These are phyloP conservation scores for Alnus rubra DNA, from an alignment of 306 rosid species.

Conservation along the genomic window DNA sequence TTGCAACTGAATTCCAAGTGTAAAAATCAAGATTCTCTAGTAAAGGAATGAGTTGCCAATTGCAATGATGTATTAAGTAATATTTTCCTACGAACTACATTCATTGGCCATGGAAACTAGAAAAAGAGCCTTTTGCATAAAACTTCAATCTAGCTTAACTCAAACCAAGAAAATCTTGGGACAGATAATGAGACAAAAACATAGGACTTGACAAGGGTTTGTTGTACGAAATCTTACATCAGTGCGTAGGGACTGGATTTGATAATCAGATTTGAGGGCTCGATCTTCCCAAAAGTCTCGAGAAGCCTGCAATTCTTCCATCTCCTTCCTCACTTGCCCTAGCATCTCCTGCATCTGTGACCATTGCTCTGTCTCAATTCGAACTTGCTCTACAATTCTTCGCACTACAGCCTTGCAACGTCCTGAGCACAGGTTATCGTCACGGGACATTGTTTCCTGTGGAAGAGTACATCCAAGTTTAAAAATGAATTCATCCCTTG, in stretches of 20 bases:
- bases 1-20: not conserved
- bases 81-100: not conserved
- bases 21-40: too few species aligned
- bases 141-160: not conserved
- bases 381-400: constrained; percentile 83
- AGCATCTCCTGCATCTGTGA: constrained; percentile 98
- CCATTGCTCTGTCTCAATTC: constrained; percentile 93
- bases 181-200: not conserved
- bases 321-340: constrained; percentile 82
- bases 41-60: not conserved
- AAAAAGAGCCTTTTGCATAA: not conserved
- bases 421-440: constrained; percentile 71
- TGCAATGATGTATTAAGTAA: not conserved
- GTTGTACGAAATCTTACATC: constrained; percentile 42
- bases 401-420: constrained; percentile 73
- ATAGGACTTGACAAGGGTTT: constrained; percentile 4
- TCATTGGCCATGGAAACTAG: not conserved
- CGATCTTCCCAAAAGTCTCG: constrained; percentile 86
- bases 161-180: not conserved
- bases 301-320: constrained; percentile 86
- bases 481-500: constrained; percentile 8
- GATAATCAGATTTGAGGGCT: constrained; percentile 56
- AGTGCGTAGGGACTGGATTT: constrained; percentile 53
- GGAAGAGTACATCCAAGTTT: not conserved
- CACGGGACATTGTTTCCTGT: constrained; percentile 49